phyloP scores from a whole-genome alignment of 495 filamentous ascomycete genomes.

The Amniculicola lignicola region DNA sequence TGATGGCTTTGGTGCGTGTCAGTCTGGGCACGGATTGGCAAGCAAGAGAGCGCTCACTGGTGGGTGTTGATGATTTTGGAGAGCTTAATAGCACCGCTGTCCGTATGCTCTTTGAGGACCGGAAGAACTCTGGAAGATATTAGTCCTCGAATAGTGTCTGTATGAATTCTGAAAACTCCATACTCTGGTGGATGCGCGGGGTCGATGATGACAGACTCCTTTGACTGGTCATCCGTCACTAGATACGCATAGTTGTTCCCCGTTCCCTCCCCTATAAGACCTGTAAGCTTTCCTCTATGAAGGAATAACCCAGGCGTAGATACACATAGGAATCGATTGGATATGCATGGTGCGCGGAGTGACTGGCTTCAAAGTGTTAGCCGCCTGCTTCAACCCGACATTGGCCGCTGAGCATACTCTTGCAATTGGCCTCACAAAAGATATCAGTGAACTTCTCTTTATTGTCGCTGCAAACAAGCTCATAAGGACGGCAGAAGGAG shows the following conservation, averaged over 20 bases:
- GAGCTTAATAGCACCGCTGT: conserved; percentile 71
- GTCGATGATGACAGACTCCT: conserved; percentile 92
- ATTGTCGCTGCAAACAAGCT: conserved; percentile 24
- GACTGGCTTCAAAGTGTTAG: conserved; percentile 20
- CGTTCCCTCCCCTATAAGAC: conserved; percentile 77
- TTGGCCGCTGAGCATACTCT: conserved; percentile 2
- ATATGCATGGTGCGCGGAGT: conserved; percentile 74
- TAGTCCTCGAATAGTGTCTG: not conserved
- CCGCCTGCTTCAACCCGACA: not conserved
- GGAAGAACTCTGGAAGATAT: conserved; percentile 67
- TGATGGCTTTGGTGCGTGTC: conserved; percentile 65
- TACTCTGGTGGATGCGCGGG: conserved; percentile 92
- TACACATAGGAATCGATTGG: conserved; percentile 98
- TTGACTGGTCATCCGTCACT: conserved; percentile 82
- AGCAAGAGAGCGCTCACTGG: conserved; percentile 60
- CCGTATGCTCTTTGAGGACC: conserved; percentile 68
- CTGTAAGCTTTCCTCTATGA: not conserved
- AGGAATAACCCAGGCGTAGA: conserved; percentile 38
- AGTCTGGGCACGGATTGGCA: not conserved
- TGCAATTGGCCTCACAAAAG: conserved; percentile 11
- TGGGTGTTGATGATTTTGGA: conserved; percentile 93
- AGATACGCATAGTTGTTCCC: conserved; percentile 97
- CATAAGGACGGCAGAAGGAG: conserved; percentile 27
- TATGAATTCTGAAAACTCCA: conserved; percentile 33
- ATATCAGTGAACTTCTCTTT: conserved; percentile 11